Evolutionary conservation across 257 asterid genomes (phyloP), one percentile per base, ranked within the genome.

Genomic region (Euphrasia confusa): DNA sequence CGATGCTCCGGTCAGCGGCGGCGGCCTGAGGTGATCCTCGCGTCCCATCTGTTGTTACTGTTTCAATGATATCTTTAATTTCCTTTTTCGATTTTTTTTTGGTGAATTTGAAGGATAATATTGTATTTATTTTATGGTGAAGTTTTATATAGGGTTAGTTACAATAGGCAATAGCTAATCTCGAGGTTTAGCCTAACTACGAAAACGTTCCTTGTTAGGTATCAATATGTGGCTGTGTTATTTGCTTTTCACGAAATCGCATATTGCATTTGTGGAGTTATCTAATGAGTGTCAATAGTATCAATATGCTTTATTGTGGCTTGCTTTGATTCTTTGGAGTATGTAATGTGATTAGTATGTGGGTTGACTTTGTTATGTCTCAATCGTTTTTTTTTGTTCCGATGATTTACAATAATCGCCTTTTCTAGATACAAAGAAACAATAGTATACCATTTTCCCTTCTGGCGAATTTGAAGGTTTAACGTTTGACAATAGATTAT

Each of bases 1-100:
- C 40, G 86, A 83, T 68, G 83, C 82, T 2, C 96, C 94, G 4
- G 96, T 81, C 39, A 88, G 86, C 73, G 94, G 96, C 42, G 94
- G 96, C 11, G 96, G 96, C 58, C 80, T 79, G 40, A 88, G 96
- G 95, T 85, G 69, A 66, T 64, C 69, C 55, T 49, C 61, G 13
- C 10, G 54, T 48, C n/a, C 9, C 9, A 11, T 42, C n/a, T 42
- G 48, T 2, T 5, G 14, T 3, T n/a, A 42, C n/a, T 10, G 48
- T 42, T 9, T 42, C 8, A 9, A 10, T 13, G 48, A 4, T 40
- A 40, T 52, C 18, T 52, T 40, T 12, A n/a, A 63, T 13, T 1
- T 32, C 30, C 10, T 28, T 55, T 53, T 17, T 13, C 13, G 2
- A 3, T 12, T 48, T 2, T 10, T 24, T 52, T 54, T 12, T 47